Evolutionary conservation across 228 moss, liverwort and hornwort species (phyloP).

Genomic region (Sphagnum fallax): DNA sequence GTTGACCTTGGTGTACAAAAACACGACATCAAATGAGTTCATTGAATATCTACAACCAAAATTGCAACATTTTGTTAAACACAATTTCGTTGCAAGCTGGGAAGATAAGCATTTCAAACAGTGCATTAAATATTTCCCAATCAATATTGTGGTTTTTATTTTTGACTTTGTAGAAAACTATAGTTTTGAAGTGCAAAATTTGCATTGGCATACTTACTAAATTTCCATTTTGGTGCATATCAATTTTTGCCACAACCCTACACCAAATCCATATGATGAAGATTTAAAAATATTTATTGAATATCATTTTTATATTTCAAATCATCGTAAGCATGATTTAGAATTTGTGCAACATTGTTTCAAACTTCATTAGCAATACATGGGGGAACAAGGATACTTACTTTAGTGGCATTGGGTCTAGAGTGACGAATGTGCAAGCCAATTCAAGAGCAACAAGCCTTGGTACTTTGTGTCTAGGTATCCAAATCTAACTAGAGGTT

Average conservation of each 20-base stretch:
- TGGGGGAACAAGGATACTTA: not conserved
- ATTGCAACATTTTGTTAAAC: not conserved
- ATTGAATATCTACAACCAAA: not conserved
- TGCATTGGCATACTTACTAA: constrained; percentile 7
- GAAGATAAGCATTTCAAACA: not conserved
- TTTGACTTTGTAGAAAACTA: constrained; percentile 8
- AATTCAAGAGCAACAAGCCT: not conserved
- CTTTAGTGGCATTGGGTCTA: not conserved
- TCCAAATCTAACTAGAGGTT: not conserved
- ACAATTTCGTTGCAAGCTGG: constrained; percentile 2
- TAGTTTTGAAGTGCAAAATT: not conserved
- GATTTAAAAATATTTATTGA: not conserved
- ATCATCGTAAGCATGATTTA: not conserved
- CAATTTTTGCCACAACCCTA: not conserved
- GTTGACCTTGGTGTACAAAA: not conserved
- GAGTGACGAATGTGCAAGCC: not conserved
- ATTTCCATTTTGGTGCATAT: constrained; percentile 3
- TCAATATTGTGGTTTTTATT: not conserved
- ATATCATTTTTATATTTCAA: not conserved
- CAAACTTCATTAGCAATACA: not conserved
- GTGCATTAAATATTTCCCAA: not conserved
- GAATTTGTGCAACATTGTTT: constrained; percentile 7
- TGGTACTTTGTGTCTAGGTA: not conserved
- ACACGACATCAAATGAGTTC: not conserved
- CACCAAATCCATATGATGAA: not conserved